Evolutionary conservation across 768 basidiomycete species (phyloP), one percentile per base, ranked within the genome.

Genomic region (Xerocomus spinulosus): DNA sequence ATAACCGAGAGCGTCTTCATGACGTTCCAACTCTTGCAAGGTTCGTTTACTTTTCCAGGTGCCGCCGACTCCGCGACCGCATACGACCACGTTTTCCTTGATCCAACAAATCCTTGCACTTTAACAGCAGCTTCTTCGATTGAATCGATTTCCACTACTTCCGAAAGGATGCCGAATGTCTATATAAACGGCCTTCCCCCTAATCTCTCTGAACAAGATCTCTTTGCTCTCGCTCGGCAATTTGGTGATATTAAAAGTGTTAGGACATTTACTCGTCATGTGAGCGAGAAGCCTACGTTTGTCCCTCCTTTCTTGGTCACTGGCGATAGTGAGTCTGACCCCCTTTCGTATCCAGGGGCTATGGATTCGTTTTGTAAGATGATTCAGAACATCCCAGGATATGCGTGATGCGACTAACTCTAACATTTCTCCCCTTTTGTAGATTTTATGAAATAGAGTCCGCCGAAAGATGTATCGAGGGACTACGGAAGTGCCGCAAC

Each of bases 171-270:
- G 1, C 86, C 89, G 1, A 92, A 92, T 56, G 85, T 92, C 0
- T 92, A 92, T 62, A 90, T 92, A 69, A 92, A 92, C 58, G 89
- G 89, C 12, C 76, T 92, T 14, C 88, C 87, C 3, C 85, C 88
- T 5, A 81, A 89, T 67, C 91, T 79, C 58, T 82, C 87, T 0
- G 89, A 91, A 58, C 87, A 88, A 50, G 78, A 88, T 51, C 73
- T 92, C 34, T 82, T 82, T 56, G 79, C 79, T 24, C 79, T 92
- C 45, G 76, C 85, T 28, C 68, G 74, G 20, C 83, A 80, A n/a
- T 92, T 81, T 55, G 89, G 89, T 4, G 73, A 70, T 20, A 80
- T 92, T 10, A 68, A 81, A 57, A 91, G 88, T 51, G 90, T 91
- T 14, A 70, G 88, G 48, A 89, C 87, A 37, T 92, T 92, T 58